Evolutionary conservation across 2,329 filamentous ascomycete genomes (phyloP).

Genomic region (Ophiosphaerella korrae): DNA sequence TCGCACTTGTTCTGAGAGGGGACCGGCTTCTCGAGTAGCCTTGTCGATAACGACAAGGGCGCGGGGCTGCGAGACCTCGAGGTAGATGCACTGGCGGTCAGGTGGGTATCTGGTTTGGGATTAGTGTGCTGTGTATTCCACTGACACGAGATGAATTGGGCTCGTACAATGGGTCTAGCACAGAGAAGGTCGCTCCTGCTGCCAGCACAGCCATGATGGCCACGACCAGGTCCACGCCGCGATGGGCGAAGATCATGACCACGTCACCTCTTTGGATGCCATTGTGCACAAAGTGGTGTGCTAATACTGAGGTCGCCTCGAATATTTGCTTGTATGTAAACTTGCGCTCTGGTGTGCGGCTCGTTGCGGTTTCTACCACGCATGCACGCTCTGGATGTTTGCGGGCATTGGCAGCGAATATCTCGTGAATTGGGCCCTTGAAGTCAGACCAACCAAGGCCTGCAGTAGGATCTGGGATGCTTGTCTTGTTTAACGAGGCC

Average conservation of each 20-base stretch:
- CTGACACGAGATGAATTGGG: not conserved
- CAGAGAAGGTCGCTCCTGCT: conserved; percentile 64
- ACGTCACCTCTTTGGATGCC: conserved; percentile 82
- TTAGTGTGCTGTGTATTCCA: conserved; percentile 4
- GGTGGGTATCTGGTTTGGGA: conserved; percentile 69
- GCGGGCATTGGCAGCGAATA: conserved; percentile 70
- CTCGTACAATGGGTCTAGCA: conserved; percentile 76
- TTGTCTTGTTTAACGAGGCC: conserved; percentile 25
- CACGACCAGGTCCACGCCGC: conserved; percentile 77
- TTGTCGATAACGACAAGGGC: conserved; percentile 75
- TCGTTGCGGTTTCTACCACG: conserved; percentile 67
- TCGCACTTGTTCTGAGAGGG: conserved; percentile 63
- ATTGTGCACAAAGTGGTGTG: conserved; percentile 75
- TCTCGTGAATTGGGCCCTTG: conserved; percentile 70
- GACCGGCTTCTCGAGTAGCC: conserved; percentile 71
- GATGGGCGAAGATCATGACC: conserved; percentile 89
- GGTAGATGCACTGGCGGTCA: conserved; percentile 78
- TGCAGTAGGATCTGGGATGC: conserved; percentile 67
- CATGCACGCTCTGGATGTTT: conserved; percentile 71
- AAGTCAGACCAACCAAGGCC: conserved; percentile 72
- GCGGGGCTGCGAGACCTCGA: conserved; percentile 77
- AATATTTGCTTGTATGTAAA: conserved; percentile 89
- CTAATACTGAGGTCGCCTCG: conserved; percentile 79
- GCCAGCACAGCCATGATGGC: conserved; percentile 76
- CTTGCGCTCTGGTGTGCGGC: conserved; percentile 60